phyloP scores from a whole-genome alignment of 306 rosid genomes.

The Dalbergia cochinchinensis region DNA sequence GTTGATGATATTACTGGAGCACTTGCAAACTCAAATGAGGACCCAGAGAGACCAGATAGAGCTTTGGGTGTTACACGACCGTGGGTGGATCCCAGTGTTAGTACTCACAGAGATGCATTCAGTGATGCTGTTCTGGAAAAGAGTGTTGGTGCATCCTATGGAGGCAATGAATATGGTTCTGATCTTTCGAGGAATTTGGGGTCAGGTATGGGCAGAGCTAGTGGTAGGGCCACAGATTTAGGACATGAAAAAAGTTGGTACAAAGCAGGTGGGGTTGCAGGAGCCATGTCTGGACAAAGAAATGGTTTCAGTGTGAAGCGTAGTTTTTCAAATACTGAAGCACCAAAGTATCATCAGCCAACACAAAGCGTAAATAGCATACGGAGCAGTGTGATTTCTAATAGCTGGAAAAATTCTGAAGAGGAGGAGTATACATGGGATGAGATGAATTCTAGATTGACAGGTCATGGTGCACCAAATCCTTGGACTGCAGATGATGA shows the following conservation, averaged over 20 bases:
- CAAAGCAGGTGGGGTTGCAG: slow-evolving; percentile 59
- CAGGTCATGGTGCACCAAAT: slow-evolving; percentile 54
- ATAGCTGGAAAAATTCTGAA: slow-evolving; percentile 90
- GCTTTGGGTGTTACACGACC: slow-evolving; percentile 57
- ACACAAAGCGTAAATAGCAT: slow-evolving; percentile 53
- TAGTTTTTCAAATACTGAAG: slow-evolving; percentile 58
- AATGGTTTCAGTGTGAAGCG: slow-evolving; percentile 67
- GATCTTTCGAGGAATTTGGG: slow-evolving; percentile 61
- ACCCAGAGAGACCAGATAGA: slow-evolving; percentile 54
- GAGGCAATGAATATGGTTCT: slow-evolving; percentile 63
- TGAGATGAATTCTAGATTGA: slow-evolving; percentile 66
- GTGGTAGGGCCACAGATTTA: slow-evolving; percentile 55
- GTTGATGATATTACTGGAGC: slow-evolving; percentile 61
- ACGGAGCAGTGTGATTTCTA: slow-evolving; percentile 56
- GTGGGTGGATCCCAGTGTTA: slow-evolving; percentile 61
- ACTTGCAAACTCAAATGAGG: slow-evolving; percentile 58
- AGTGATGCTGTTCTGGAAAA: slow-evolving; percentile 68
- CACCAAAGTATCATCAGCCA: slow-evolving; percentile 56
- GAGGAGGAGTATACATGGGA: slow-evolving; percentile 95
- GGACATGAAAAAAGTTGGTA: slow-evolving; percentile 67
- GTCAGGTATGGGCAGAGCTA: slow-evolving; percentile 53
- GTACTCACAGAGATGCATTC: slow-evolving; percentile 53
- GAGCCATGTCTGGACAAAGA: slow-evolving; percentile 65
- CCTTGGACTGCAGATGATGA: slow-evolving; percentile 74
- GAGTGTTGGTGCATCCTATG: slow-evolving; percentile 56